Conservation (phyloP, 1,139 yeast species). For the Hyphopichia wangnamkhiaoensis region DNA sequence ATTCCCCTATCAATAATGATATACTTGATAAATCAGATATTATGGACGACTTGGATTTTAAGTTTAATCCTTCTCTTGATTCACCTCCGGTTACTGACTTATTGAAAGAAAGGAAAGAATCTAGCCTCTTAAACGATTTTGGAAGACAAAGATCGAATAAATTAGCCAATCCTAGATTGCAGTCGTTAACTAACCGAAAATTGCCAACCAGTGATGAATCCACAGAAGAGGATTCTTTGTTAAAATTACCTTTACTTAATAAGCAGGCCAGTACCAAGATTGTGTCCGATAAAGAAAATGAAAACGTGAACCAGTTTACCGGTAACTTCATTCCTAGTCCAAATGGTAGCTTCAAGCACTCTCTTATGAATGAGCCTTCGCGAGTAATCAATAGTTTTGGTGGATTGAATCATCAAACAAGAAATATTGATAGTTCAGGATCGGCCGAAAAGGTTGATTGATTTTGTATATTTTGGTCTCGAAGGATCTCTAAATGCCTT, state of each 20-base stretch:
- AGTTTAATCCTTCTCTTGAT: slow-evolving; percentile 30
- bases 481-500: too few relatives aligned
- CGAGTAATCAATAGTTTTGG: slow-evolving; percentile 17
- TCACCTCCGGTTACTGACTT: slow-evolving; percentile 28
- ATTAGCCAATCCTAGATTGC: slow-evolving; percentile 6
- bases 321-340: slow-evolving; percentile 5
- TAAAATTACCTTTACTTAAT: slow-evolving; percentile 33
- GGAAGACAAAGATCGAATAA: slow-evolving; percentile 3
- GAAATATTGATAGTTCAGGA: slow-evolving; percentile 27
- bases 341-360: slow-evolving; percentile 5
- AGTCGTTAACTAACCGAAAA: slow-evolving; percentile 19
- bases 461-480: too few relatives aligned
- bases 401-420: slow-evolving; percentile 13
- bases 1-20: slow-evolving; percentile 27
- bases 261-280: slow-evolving; percentile 35
- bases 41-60: slow-evolving; percentile 31
- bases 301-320: neutral
- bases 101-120: neutral
- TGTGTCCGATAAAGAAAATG: slow-evolving; percentile 4
- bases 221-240: slow-evolving; percentile 10
- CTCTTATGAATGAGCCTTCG: slow-evolving; percentile 14
- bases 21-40: slow-evolving; percentile 16
- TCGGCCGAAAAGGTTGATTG: slow-evolving; percentile 27
- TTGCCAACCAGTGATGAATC: slow-evolving; percentile 16
- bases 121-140: neutral